Base-by-base conservation (phyloP, 805 yeast genomes). In the Starmera dryadoides region DNA sequence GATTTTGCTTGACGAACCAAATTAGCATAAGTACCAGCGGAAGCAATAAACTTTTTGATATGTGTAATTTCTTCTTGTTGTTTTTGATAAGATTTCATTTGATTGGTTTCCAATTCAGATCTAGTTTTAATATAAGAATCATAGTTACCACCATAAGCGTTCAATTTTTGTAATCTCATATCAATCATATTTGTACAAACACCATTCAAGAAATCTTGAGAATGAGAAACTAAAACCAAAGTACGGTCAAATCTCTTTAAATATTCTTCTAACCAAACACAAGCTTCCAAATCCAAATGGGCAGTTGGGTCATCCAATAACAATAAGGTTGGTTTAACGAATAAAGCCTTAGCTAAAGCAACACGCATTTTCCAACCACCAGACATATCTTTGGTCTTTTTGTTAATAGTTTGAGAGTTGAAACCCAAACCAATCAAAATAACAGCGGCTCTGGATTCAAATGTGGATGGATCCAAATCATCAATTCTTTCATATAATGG, bases 311-410 rank as follows among this genome's bases (percentile, higher is more conserved):
- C 98, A 72, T 93, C 98, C 63, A 93, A 79, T 55, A 93, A 71
- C 59, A 93, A 73, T 53, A 93, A 69, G 37, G 98, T 89, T 60
- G 98, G 98, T 73, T 93, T 91, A 51, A 93, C 98, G 73, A 93
- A 93, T 54, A 93, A 75, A 23, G 98, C 98, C 69, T 93, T 93
- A 44, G 96, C 96, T 46, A 93, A 74, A 34, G 98, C 98, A 46
- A 93, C 98, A 71, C 98, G 87, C 98, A 93, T 93, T 74, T 88
- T 88, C 98, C 98, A 93, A 63, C 98, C 98, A 78, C 98, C 98
- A 60, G 97, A 87, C 98, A 93, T 93, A 61, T 93, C 98, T 68
- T 87, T 89, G 57, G 98, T 93, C 69, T 81, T 83, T 77, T 93
- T 93, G 61, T 76, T 73, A 58, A 93, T 91, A 41, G 98, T 91